A percentile compares a stretch with the other conserved stretches of the same genome.
Conservation (phyloP, 2,329 filamentous ascomycete species). For the Ophiosphaerella herpotricha region DNA sequence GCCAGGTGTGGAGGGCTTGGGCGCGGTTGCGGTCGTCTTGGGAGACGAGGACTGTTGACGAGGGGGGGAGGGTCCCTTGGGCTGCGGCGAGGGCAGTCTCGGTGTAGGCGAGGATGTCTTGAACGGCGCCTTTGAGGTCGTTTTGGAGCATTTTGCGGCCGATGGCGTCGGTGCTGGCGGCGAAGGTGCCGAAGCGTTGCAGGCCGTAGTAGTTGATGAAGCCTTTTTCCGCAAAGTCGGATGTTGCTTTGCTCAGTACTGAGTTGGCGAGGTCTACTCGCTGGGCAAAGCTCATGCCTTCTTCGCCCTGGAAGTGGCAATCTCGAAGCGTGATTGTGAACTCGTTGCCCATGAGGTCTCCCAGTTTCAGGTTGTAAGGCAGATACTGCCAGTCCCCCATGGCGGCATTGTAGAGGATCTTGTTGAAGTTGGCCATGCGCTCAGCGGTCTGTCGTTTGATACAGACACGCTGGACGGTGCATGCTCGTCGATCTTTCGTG, state of each 20-base stretch:
- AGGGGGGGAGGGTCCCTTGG: constrained; percentile 41
- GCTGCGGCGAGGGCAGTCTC: constrained; percentile 63
- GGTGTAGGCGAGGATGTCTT: constrained; percentile 76
- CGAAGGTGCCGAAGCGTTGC: constrained; percentile 92
- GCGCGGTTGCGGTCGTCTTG: constrained; percentile 81
- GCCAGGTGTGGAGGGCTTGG: constrained; percentile 76
- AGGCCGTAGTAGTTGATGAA: constrained; percentile 98
- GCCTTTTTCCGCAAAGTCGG: constrained; percentile 71
- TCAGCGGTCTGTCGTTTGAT: constrained; percentile 64
- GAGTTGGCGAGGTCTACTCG: constrained; percentile 54
- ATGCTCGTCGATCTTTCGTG: constrained; percentile 87
- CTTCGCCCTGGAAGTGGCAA: constrained; percentile 65
- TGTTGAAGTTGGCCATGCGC: constrained; percentile 68
- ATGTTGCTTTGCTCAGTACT: constrained; percentile 64
- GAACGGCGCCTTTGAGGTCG: constrained; percentile 79
- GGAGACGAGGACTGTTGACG: constrained; percentile 57
- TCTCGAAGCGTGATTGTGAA: constrained; percentile 92
- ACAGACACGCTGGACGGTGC: constrained; percentile 82
- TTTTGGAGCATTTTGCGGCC: constrained; percentile 82
- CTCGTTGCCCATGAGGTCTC: constrained; percentile 85
- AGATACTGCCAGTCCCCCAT: constrained; percentile 83
- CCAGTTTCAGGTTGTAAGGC: constrained; percentile 73
- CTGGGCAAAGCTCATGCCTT: constrained; percentile 37
- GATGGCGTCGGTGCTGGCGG: constrained; percentile 81
- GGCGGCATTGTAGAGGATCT: constrained; percentile 62